Evolutionary conservation across 179 eudicot species (phyloP).

Genomic region (Vitellaria paradoxa): DNA sequence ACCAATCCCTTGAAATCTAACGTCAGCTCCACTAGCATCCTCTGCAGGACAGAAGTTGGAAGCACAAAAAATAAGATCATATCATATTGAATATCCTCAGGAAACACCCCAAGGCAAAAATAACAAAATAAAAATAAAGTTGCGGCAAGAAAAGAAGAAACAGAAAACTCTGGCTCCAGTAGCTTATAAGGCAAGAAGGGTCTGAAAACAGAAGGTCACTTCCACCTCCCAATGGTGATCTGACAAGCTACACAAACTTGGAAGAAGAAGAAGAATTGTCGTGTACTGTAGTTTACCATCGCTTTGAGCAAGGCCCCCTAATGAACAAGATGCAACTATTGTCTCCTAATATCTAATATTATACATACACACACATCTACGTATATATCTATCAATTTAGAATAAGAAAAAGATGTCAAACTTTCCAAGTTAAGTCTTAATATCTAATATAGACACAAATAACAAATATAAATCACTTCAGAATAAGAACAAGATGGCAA

Average conservation of each 20-base stretch:
- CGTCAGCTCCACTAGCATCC: slow-evolving; percentile 57
- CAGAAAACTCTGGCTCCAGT: not conserved
- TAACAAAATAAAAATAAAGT: not conserved
- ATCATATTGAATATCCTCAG: not conserved
- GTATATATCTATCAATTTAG: too few species aligned
- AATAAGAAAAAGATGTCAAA: too few species aligned
- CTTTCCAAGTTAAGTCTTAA: too few species aligned
- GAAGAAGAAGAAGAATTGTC: not conserved
- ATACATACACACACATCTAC: too few species aligned
- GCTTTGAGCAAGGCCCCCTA: not conserved
- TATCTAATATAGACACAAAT: too few species aligned
- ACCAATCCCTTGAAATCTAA: slow-evolving; percentile 71
- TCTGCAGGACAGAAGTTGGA: slow-evolving; percentile 43
- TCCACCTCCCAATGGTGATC: not conserved
- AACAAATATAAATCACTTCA: too few species aligned
- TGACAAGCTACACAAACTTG: not conserved
- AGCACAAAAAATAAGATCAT: not conserved
- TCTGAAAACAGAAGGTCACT: not conserved
- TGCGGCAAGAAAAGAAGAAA: not conserved
- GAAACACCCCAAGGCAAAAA: not conserved
- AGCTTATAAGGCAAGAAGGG: not conserved
- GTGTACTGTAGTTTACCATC: not conserved
- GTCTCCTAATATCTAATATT: too few species aligned
- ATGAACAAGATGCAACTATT: not conserved
- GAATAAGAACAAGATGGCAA: too few species aligned